These are phyloP conservation scores for Tothia fuscella DNA, from an alignment of 2,329 filamentous ascomycete genomes.

Conservation along the genomic window DNA sequence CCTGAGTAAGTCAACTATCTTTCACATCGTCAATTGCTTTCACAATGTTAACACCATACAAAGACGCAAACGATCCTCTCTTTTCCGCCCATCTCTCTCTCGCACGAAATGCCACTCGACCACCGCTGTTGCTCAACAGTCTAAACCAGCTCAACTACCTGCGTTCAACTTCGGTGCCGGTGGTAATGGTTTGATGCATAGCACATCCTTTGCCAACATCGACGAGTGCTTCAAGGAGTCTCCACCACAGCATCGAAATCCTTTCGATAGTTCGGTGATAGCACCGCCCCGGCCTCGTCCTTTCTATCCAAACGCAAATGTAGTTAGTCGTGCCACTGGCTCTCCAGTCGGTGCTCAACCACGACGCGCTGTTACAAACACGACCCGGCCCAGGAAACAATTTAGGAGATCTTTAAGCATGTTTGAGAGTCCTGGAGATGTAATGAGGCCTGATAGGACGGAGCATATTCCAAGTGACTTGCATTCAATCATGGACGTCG, in stretches of 20 bases:
- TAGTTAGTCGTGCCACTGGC: conserved; percentile 50
- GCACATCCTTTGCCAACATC: conserved; percentile 52
- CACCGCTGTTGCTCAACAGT: not conserved
- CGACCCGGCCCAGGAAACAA: conserved; percentile 64
- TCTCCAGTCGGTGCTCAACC: conserved; percentile 62
- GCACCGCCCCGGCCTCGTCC: conserved; percentile 52
- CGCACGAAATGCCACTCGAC: conserved; percentile 6
- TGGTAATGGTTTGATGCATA: conserved; percentile 35
- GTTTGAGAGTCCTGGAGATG: conserved; percentile 85
- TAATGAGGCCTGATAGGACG: conserved; percentile 68
- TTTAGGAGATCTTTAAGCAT: conserved; percentile 91
- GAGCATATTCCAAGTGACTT: conserved; percentile 46
- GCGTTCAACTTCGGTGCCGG: conserved; percentile 63
- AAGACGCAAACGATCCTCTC: conserved; percentile 8
- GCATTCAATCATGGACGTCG: conserved; percentile 71
- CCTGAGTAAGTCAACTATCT: conserved; percentile 19
- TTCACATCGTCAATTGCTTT: not conserved
- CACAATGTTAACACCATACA: conserved; percentile 3
- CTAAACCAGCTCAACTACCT: conserved; percentile 46
- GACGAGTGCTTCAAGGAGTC: conserved; percentile 74
- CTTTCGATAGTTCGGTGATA: conserved; percentile 45
- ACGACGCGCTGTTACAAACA: conserved; percentile 44
- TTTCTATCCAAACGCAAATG: conserved; percentile 49
- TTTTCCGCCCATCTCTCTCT: conserved; percentile 7
- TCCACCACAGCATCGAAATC: conserved; percentile 57